Percentiles rank a stretch among this genome's conserved stretches.
These are phyloP conservation scores for Cyberlindnera japonica DNA, from an alignment of 805 yeast genomes.

Conservation along the genomic window DNA sequence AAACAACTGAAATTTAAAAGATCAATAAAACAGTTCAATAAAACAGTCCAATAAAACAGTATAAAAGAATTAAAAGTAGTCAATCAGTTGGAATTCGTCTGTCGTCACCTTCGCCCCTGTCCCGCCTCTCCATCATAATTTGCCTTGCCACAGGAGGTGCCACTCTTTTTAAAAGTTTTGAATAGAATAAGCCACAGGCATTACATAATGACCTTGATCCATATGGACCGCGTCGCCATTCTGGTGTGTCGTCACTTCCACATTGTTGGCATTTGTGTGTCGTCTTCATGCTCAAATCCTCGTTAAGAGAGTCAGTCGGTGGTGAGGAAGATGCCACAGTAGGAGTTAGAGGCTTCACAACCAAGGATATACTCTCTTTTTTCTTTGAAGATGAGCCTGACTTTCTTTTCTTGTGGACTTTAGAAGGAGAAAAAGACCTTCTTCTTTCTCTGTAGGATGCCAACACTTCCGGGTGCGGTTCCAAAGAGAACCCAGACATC, in stretches of 20 bases:
- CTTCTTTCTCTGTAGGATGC: too few relatives aligned
- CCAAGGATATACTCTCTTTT: constrained; percentile 13
- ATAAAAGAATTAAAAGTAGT: not conserved
- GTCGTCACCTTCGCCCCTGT: constrained; percentile 26
- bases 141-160: constrained; percentile 34
- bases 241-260: constrained; percentile 74
- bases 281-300: constrained; percentile 15
- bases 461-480: not conserved
- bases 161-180: constrained; percentile 51
- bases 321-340: not conserved
- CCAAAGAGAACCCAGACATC: not conserved
- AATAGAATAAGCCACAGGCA: constrained; percentile 83
- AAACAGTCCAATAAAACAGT: not conserved
- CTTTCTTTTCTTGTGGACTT: constrained; percentile 7
- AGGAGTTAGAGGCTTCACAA: constrained; percentile 24
- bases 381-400: not conserved
- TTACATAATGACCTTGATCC: constrained; percentile 83
- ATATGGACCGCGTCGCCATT: constrained; percentile 89
- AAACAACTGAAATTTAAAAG: too few relatives aligned
- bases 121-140: constrained; percentile 24
- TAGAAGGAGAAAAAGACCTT: not conserved
- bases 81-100: constrained; percentile 25
- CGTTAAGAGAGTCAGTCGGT: constrained; percentile 15
- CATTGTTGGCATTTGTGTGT: constrained; percentile 58
- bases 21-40: too few relatives aligned